These are phyloP conservation scores for Collybia nuda DNA, from an alignment of 768 basidiomycete genomes.

Conservation along the genomic window DNA sequence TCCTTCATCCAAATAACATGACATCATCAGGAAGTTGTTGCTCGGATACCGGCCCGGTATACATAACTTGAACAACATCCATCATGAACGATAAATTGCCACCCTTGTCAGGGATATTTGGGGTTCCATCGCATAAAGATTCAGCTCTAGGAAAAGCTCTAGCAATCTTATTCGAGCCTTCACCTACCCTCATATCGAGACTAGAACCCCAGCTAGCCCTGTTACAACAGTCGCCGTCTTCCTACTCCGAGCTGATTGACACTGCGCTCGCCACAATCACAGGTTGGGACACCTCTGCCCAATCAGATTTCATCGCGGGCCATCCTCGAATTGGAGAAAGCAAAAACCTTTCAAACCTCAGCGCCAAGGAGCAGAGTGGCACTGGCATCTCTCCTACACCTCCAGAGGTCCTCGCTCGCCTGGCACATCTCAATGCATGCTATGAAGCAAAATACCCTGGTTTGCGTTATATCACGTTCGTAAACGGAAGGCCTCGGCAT, in stretches of 20 bases:
- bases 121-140: slow-evolving; percentile 24
- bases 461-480: slow-evolving; percentile 88
- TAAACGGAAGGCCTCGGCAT: slow-evolving; percentile 76
- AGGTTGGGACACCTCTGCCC: slow-evolving; percentile 50
- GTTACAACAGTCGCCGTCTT: slow-evolving; percentile 23
- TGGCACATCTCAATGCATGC: slow-evolving; percentile 72
- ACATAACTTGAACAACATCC: not conserved
- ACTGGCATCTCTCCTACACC: slow-evolving; percentile 51
- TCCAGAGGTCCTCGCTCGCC: slow-evolving; percentile 70
- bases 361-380: slow-evolving; percentile 77
- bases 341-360: slow-evolving; percentile 70
- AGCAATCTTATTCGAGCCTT: slow-evolving; percentile 48
- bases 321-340: slow-evolving; percentile 91
- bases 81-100: slow-evolving; percentile 26
- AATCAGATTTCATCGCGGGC: slow-evolving; percentile 70
- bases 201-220: slow-evolving; percentile 54
- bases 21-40: no score
- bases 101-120: slow-evolving; percentile 28
- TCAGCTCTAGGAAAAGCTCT: slow-evolving; percentile 34
- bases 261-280: slow-evolving; percentile 45
- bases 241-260: slow-evolving; percentile 60
- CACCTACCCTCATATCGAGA: slow-evolving; percentile 44
- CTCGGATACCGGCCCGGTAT: no score
- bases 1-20: no score
- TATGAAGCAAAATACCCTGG: slow-evolving; percentile 77